Base-by-base conservation (phyloP, 805 yeast genomes). In the Hanseniaspora nectarophila region DNA sequence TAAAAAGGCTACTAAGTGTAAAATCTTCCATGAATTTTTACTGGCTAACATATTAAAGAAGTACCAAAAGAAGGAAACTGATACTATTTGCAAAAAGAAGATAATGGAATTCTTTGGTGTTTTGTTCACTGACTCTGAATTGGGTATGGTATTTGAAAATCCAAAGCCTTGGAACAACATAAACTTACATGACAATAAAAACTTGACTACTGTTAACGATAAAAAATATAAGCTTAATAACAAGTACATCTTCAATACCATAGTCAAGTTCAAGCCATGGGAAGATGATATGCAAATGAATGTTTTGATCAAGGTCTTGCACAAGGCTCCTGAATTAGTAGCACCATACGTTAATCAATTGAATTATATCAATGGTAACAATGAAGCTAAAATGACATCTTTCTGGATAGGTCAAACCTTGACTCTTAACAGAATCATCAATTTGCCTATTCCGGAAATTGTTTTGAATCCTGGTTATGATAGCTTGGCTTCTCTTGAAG, bases 351-450 rank as follows among this genome's bases (percentile, higher is more conserved):
- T 78, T 56, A 69, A 74, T 53, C 73, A 78, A 67, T 60, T 80
- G 13, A 73, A 76, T 2, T 74, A 81, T 3, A 78, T 80, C 51
- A 42, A 45, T 24, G 88, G 89, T 18, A 70, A 78, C 18, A 82
- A 85, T 61, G 94, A 85, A 55, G 95, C 97, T 0, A 77, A 81
- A 45, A 67, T 83, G 53, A 73, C 90, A 1, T 80, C 90, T 12
- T 86, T 83, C 68, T 89, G 94, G 88, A 71, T 87, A 44, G 84
- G 92, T 7, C 82, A 77, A 65, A 75, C 86, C 0, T 69, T 81
- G 24, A 63, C 86, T 2, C 67, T 81, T 43, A 72, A 80, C 1
- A 76, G 78, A 54, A 71, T 85, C 5, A 71, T 85, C n/a, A 71
- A 72, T 28, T 58, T 80, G 3, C 76, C 78, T 1, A 61, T 82